A percentile compares a stretch with the other conserved stretches of the same genome.
Evolutionary conservation across 768 basidiomycete species (phyloP).

Genomic region (Russula emetica): DNA sequence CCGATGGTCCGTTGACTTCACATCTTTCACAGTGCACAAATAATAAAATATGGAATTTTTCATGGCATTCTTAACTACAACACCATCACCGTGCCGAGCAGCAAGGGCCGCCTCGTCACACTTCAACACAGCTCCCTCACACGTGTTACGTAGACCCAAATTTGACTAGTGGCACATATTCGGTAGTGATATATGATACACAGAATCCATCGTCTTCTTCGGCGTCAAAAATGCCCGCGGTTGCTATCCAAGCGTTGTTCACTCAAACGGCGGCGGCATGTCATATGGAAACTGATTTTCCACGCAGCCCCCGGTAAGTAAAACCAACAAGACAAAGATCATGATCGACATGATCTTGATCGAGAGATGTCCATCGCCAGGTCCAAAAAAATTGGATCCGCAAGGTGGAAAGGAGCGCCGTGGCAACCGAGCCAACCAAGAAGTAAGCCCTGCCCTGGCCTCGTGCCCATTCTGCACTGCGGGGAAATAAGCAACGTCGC

Average conservation of each 20-base stretch:
- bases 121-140: background rate
- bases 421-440: background rate
- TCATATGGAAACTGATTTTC: background rate
- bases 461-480: constrained; percentile 4
- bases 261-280: background rate
- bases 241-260: background rate
- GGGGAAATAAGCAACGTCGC: constrained; percentile 15
- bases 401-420: background rate
- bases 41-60: background rate
- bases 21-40: background rate
- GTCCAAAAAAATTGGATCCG: background rate
- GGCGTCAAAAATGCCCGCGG: background rate
- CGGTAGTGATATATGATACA: background rate
- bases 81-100: too few species aligned
- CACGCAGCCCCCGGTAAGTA: background rate
- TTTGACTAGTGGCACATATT: background rate
- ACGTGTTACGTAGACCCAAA: background rate
- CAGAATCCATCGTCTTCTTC: background rate
- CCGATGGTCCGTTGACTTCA: background rate
- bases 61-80: too few species aligned
- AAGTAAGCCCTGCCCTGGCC: background rate
- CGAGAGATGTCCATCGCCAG: background rate
- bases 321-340: background rate
- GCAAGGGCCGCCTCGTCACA: too few species aligned
- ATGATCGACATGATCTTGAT: constrained; percentile 13